Evolutionary conservation across 1,139 yeast species (phyloP), one percentile per base, ranked within the genome.

Genomic region (Pichiaceae sp.): DNA sequence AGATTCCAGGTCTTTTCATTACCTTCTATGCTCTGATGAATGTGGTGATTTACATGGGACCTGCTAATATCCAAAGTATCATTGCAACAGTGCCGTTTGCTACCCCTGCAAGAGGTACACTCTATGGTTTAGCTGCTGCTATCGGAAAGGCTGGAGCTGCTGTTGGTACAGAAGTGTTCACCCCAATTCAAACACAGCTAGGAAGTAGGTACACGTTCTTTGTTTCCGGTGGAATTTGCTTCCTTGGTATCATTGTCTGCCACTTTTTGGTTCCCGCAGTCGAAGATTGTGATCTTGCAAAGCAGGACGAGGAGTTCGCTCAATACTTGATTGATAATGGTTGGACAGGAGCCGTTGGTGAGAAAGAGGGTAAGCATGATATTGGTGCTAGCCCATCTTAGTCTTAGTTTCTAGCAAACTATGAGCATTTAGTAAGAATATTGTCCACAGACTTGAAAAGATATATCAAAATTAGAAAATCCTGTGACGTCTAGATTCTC

Each of bases 201-300:
- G 73, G 73, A 8, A 53, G 59, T 41, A 50, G 56, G 33, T 68
- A 65, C 61, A 67, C 72, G 3, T 68, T 68, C 42, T 42, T 36
- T 31, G 29, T 44, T 17, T 80, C 83, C 20, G 84, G 87, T 19
- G 64, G 70, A 39, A 68, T 81, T 50, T 87, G 87, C 26, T 57
- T 75, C 20, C 61, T 64, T 9, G 89, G 87, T 48, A 70, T 78
- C 28, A 36, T 68, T 9, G 64, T 72, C 27, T 73, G 82, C 1
- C 72, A 58, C 50, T 49, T 78, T 49, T 75, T 75, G 39, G 64
- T 81, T 41, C 86, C 89, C 17, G 81, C 78, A 46, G 66, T 77
- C 46, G 65, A 56, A 28, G 80, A 74, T 12, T 78, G 72, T 21
- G 87, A 80, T 50, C 67, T 80, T 45, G 62, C 73, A 60, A 65